Evolutionary conservation across 192 early-diverging fungal genomes (phyloP).

Genomic region (Coemansia sp.): DNA sequence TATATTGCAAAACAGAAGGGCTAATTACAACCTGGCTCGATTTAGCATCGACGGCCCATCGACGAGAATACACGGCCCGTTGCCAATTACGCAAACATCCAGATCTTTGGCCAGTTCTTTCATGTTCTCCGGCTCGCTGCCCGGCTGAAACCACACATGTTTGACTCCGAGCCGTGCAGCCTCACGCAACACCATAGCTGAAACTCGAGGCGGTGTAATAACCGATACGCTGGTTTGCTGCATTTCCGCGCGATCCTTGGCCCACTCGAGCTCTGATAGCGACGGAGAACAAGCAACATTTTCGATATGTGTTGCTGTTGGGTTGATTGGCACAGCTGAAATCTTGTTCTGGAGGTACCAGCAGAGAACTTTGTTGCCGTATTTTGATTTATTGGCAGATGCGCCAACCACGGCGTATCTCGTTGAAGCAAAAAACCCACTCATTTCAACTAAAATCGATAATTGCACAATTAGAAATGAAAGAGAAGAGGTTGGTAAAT

Average conservation of each 20-base stretch:
- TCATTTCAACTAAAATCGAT: not conserved
- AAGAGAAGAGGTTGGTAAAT: not conserved
- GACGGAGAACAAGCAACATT: constrained; percentile 14
- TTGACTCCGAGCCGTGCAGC: constrained; percentile 17
- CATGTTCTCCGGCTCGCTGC: constrained; percentile 29
- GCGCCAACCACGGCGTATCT: constrained; percentile 80
- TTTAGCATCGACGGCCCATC: constrained; percentile 9
- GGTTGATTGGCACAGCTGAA: constrained; percentile 25
- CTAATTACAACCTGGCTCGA: too few relatives aligned
- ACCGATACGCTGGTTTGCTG: constrained; percentile 21
- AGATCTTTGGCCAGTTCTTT: constrained; percentile 12
- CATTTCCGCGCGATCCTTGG: not conserved
- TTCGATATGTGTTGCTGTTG: constrained; percentile 18
- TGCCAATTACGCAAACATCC: constrained; percentile 19
- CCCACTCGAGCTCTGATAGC: constrained; percentile 12
- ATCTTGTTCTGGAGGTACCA: constrained; percentile 60
- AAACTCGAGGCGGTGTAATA: constrained; percentile 27
- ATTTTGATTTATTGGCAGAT: constrained; percentile 68
- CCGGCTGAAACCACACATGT: constrained; percentile 44
- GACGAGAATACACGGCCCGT: constrained; percentile 30
- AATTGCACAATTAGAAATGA: not conserved
- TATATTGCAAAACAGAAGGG: too few relatives aligned
- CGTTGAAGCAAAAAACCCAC: constrained; percentile 57
- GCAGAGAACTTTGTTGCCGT: constrained; percentile 79
- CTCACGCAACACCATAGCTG: constrained; percentile 16